A percentile compares a stretch with the other conserved stretches of the same genome.
These are phyloP conservation scores for Dichotomopilus funicola DNA, from an alignment of 2,329 filamentous ascomycete species.

Conservation along the genomic window DNA sequence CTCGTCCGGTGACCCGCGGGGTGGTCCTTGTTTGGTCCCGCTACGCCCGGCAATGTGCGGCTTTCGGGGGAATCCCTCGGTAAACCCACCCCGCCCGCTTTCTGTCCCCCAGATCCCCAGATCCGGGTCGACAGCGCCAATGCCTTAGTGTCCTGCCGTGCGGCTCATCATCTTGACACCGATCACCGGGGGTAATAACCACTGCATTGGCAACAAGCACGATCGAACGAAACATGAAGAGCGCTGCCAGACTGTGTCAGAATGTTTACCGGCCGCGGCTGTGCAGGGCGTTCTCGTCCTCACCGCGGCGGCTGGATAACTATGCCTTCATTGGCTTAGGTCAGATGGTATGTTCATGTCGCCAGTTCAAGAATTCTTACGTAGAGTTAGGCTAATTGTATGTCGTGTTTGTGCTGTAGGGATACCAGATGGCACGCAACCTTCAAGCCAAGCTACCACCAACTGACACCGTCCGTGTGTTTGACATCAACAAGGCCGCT, in stretches of 20 bases:
- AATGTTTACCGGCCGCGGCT: conserved; percentile 28
- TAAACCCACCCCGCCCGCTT: conserved; percentile 13
- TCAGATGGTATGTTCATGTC: conserved; percentile 46
- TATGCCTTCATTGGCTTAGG: conserved; percentile 57
- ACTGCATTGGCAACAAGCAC: neutral
- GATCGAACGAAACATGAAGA: conserved; percentile 19
- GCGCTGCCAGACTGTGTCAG: conserved; percentile 21
- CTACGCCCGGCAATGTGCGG: conserved; percentile 33
- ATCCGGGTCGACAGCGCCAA: conserved; percentile 11
- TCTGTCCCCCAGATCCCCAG: conserved; percentile 14
- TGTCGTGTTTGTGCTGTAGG: conserved; percentile 32
- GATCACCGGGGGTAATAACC: neutral
- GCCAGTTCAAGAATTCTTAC: neutral
- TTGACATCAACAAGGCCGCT: conserved; percentile 49
- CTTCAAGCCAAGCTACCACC: conserved; percentile 50
- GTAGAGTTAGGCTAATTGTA: neutral
- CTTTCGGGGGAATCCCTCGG: conserved; percentile 16
- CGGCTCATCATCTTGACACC: neutral
- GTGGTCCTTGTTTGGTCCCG: conserved; percentile 5
- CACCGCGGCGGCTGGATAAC: conserved; percentile 41
- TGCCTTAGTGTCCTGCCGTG: neutral
- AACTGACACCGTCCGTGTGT: conserved; percentile 46
- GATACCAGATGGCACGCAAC: conserved; percentile 58
- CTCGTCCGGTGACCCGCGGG: conserved; percentile 10
- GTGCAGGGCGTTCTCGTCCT: conserved; percentile 44